Percentiles rank a stretch among this genome's conserved stretches.
Evolutionary conservation across 805 yeast genomes (phyloP).

Genomic region (Peterozyma toletana): DNA sequence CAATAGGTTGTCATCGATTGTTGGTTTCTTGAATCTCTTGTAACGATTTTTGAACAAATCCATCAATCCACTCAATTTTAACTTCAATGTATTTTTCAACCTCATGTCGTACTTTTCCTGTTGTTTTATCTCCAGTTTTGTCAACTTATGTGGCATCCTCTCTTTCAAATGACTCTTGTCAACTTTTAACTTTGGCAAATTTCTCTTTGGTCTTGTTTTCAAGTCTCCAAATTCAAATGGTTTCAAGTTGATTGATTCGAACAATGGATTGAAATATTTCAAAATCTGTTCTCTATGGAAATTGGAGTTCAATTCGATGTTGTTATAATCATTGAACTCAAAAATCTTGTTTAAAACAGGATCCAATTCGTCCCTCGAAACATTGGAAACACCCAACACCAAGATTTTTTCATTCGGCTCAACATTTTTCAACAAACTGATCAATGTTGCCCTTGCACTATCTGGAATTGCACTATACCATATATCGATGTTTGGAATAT

Average conservation of each 20-base stretch:
- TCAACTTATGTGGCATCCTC: slow-evolving; percentile 8
- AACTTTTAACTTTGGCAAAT: slow-evolving; percentile 30
- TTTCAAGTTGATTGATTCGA: slow-evolving; percentile 49
- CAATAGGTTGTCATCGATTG: slow-evolving; percentile 69
- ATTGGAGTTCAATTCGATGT: slow-evolving; percentile 29
- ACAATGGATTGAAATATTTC: slow-evolving; percentile 48
- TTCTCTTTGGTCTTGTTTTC: slow-evolving; percentile 46
- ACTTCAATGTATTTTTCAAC: slow-evolving; percentile 75
- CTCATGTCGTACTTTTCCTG: slow-evolving; percentile 66
- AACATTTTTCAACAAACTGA: slow-evolving; percentile 61
- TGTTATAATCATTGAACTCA: slow-evolving; percentile 45
- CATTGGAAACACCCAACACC: slow-evolving; percentile 65
- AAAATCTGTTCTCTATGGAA: slow-evolving; percentile 42
- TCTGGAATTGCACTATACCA: slow-evolving; percentile 67
- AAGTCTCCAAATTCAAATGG: slow-evolving; percentile 70
- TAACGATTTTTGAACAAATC: slow-evolving; percentile 83
- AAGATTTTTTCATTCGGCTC: slow-evolving; percentile 68
- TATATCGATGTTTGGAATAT: slow-evolving; percentile 73
- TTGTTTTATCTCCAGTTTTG: slow-evolving; percentile 39
- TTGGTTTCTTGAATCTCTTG: slow-evolving; percentile 85
- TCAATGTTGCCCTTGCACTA: slow-evolving; percentile 64
- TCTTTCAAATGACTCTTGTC: slow-evolving; percentile 14
- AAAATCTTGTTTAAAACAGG: slow-evolving; percentile 47
- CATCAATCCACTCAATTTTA: slow-evolving; percentile 82
- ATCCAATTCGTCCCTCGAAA: slow-evolving; percentile 20